phyloP scores from a whole-genome alignment of 805 yeast genomes.

The Phaffomyces antillensis region DNA sequence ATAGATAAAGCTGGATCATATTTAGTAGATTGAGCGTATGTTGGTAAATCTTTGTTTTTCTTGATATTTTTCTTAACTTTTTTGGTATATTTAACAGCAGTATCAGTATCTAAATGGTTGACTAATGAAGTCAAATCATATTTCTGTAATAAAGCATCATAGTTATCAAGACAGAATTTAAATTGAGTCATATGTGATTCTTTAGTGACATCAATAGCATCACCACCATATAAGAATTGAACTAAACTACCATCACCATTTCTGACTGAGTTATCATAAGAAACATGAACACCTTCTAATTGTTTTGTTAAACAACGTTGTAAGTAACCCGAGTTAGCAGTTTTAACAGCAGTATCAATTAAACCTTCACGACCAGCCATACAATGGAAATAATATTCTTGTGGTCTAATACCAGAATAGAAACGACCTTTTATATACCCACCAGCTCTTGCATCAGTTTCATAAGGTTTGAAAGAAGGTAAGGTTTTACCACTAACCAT shows the following conservation, averaged over 20 bases:
- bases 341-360: slow-evolving; percentile 98
- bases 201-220: slow-evolving; percentile 87
- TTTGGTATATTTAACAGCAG: slow-evolving; percentile 75
- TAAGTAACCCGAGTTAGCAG: slow-evolving; percentile 95
- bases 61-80: slow-evolving; percentile 67
- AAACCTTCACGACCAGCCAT: slow-evolving; percentile 99
- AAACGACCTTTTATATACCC: slow-evolving; percentile 96
- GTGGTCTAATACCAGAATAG: slow-evolving; percentile 96
- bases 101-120: slow-evolving; percentile 74
- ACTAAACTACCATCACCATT: slow-evolving; percentile 91
- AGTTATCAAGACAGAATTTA: slow-evolving; percentile 87
- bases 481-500: slow-evolving; percentile 98
- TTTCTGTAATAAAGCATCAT: slow-evolving; percentile 76
- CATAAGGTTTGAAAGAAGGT: slow-evolving; percentile 94
- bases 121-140: slow-evolving; percentile 74
- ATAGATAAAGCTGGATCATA: slow-evolving; percentile 86
- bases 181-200: slow-evolving; percentile 93
- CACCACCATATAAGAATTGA: slow-evolving; percentile 97
- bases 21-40: slow-evolving; percentile 53
- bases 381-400: slow-evolving; percentile 98
- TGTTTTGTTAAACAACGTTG: slow-evolving; percentile 98
- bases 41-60: slow-evolving; percentile 57
- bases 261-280: slow-evolving; percentile 92
- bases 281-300: slow-evolving; percentile 91
- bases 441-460: slow-evolving; percentile 97